Evolutionary conservation across 202 grass and related monocot genomes (phyloP), one percentile per base, ranked within the genome.

Genomic region (Schoenoplectus triqueter): DNA sequence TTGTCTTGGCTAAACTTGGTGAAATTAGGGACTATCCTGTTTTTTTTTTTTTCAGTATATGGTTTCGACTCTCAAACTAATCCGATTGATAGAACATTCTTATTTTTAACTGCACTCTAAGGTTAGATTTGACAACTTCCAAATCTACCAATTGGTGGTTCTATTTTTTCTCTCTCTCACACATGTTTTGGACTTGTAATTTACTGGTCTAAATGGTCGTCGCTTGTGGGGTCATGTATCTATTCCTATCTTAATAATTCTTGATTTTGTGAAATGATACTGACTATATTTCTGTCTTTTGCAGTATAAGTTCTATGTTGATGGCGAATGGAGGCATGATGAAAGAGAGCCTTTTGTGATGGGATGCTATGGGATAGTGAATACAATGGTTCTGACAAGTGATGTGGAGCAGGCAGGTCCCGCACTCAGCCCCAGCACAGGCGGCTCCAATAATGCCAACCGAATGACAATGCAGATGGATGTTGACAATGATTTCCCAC

Each of bases 261-360:
- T 85, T 51, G 52, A 57, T 22, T 66, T 54, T 66, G 64, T 73
- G 76, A 66, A 50, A 70, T 18, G 66, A 91, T 73, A 61, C 74
- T 52, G 76, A 74, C 17, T 63, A 89, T 73, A 49, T 85, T 39
- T 3, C 86, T 88, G 57, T 90, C 7, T 84, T 80, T 18, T 80
- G 56, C 93, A 99, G 97, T 99, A 91, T 85, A 99, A 99, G 82
- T 99, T 99, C 69, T 94, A 40, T 89, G 97, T 99, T 84, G 97
- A 97, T 51, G 97, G 97, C 10, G 89, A 99, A 47, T 99, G 97
- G 97, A 86, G 82, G 76, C 90, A 99, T 55, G 97, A 99, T 79
- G 97, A 99, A 31, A 80, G 41, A 4, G 90, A 91, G 72, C 93
- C 97, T 51, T 94, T 84, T 69, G 81, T 79, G 69, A 86, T 88